phyloP scores from a whole-genome alignment of 2,329 filamentous ascomycete genomes.

The Coniochaeta hoffmannii region DNA sequence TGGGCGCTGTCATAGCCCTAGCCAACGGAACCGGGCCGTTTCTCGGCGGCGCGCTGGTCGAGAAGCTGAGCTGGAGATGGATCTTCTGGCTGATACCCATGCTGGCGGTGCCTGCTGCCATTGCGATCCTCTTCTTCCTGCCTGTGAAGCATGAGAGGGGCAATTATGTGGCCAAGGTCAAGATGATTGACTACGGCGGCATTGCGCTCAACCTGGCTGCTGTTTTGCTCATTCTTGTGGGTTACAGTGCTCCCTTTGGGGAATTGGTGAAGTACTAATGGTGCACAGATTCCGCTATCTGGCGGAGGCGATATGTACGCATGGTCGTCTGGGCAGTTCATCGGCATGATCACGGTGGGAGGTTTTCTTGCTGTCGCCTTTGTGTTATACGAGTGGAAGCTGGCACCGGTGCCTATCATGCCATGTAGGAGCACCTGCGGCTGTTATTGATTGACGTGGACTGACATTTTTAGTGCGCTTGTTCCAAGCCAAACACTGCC shows the following conservation, averaged over 20 bases:
- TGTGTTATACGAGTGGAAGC: slow-evolving; percentile 20
- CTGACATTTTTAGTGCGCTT: slow-evolving; percentile 10
- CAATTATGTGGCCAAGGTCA: slow-evolving; percentile 17
- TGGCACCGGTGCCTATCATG: slow-evolving; percentile 20
- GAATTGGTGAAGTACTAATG: background rate
- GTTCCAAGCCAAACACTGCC: slow-evolving; percentile 15
- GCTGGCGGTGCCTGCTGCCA: slow-evolving; percentile 11
- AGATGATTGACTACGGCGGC: slow-evolving; percentile 20
- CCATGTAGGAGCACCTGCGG: slow-evolving; percentile 6
- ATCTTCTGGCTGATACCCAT: slow-evolving; percentile 20
- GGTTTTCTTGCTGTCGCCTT: slow-evolving; percentile 15
- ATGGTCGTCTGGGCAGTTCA: slow-evolving; percentile 18
- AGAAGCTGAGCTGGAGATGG: slow-evolving; percentile 23
- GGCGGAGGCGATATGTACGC: slow-evolving; percentile 19
- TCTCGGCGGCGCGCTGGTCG: slow-evolving; percentile 21
- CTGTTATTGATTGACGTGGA: background rate
- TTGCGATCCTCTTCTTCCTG: slow-evolving; percentile 19
- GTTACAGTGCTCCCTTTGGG: background rate
- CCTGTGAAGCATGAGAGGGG: slow-evolving; percentile 16
- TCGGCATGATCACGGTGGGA: slow-evolving; percentile 14
- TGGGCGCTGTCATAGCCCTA: slow-evolving; percentile 20
- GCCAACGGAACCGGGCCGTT: slow-evolving; percentile 30
- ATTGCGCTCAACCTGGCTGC: slow-evolving; percentile 19
- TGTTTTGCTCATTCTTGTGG: slow-evolving; percentile 15
- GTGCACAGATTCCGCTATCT: slow-evolving; percentile 15